phyloP scores from a whole-genome alignment of 306 rosid species.

The Lagenaria siceraria region DNA sequence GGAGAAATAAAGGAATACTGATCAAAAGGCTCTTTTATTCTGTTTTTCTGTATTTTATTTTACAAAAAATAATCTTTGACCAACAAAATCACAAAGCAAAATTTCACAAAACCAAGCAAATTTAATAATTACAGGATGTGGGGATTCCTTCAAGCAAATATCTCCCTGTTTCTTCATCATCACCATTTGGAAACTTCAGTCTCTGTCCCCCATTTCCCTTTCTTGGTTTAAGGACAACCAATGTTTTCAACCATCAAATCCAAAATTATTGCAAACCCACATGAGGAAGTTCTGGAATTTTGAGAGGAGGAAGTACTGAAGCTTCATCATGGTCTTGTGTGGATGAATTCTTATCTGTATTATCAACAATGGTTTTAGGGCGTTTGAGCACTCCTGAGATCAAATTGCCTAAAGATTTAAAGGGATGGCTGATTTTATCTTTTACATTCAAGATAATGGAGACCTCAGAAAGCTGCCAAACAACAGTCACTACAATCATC shows the following conservation, averaged over 20 bases:
- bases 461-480: slow-evolving; percentile 76
- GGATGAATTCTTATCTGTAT: slow-evolving; percentile 13
- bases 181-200: not conserved
- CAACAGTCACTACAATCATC: slow-evolving; percentile 56
- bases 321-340: slow-evolving; percentile 3
- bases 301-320: slow-evolving; percentile 20
- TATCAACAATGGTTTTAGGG: slow-evolving; percentile 11
- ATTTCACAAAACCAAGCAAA: not conserved
- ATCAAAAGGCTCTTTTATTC: too few species aligned
- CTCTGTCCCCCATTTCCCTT: not conserved
- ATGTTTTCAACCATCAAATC: not conserved
- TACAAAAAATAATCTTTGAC: not conserved
- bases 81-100: not conserved
- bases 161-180: not conserved
- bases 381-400: slow-evolving; percentile 22
- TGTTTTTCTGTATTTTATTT: not conserved
- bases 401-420: slow-evolving; percentile 31
- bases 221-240: not conserved
- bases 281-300: slow-evolving; percentile 26
- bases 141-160: not conserved
- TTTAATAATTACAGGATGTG: not conserved
- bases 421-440: slow-evolving; percentile 46
- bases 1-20: too few species aligned
- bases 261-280: slow-evolving; percentile 8
- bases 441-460: slow-evolving; percentile 42